Conservation (phyloP, 2,329 filamentous ascomycete species). For the Nemania sp. region DNA sequence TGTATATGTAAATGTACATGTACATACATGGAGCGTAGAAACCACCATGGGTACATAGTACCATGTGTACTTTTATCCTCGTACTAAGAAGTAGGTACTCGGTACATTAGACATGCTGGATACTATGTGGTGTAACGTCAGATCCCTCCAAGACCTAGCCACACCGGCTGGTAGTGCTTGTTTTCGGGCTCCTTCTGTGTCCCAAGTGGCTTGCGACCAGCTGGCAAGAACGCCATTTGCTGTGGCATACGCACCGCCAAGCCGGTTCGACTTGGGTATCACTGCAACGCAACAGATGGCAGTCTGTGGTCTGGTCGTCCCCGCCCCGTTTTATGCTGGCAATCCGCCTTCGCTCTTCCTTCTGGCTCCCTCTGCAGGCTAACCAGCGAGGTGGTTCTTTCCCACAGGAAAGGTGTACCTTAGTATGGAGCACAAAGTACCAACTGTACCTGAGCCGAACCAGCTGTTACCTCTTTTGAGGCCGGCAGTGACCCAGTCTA, state of each 20-base stretch:
- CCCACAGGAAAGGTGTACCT: not conserved
- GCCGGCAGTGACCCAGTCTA: constrained; percentile 15
- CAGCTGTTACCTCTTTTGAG: constrained; percentile 9
- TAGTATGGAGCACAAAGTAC: not conserved
- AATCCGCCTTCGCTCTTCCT: not conserved
- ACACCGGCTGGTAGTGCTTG: constrained; percentile 3
- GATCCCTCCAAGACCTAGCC: not conserved
- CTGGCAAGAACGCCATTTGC: not conserved
- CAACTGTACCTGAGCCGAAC: not conserved
- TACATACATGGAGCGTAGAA: no score
- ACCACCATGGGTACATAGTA: no score
- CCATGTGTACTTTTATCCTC: no score
- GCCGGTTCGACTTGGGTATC: not conserved
- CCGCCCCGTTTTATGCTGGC: not conserved
- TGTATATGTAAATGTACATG: no score
- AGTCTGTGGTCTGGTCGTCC: constrained; percentile 3
- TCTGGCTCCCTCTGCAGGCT: no score
- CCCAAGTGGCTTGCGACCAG: not conserved
- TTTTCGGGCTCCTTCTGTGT: not conserved
- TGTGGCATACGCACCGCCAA: not conserved
- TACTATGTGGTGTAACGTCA: not conserved
- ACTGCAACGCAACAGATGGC: not conserved
- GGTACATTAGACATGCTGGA: no score
- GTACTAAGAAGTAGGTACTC: no score
- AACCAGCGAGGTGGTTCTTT: no score